Conservation (phyloP, 2,329 filamentous ascomycete species). For the Elsinoe fawcettii region DNA sequence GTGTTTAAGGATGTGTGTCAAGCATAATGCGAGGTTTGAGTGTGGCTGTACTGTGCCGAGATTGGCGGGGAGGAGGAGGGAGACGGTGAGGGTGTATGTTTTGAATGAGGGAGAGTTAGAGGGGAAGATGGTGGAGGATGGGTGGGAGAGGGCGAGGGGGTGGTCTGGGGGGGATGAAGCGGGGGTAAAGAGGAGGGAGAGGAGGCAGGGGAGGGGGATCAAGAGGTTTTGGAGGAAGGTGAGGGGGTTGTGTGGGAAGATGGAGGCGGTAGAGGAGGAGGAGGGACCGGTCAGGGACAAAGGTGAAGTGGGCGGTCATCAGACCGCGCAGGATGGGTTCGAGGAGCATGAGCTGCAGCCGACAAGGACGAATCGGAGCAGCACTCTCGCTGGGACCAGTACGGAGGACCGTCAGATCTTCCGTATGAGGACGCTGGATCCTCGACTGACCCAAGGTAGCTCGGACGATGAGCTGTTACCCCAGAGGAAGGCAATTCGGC, state of each 20-base stretch:
- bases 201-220: neutral
- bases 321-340: neutral
- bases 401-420: neutral
- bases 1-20: slow-evolving; percentile 2
- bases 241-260: neutral
- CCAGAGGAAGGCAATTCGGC: neutral
- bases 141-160: slow-evolving; percentile 4
- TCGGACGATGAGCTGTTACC: neutral
- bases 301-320: neutral
- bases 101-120: neutral
- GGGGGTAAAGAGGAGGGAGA: neutral
- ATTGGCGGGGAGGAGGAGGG: slow-evolving; percentile 1
- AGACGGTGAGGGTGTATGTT: neutral
- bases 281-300: neutral
- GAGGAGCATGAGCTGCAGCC: neutral
- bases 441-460: neutral
- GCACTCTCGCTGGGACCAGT: neutral
- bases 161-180: neutral
- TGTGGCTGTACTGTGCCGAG: slow-evolving; percentile 8
- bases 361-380: neutral
- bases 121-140: neutral
- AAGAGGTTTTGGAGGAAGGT: neutral
- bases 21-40: slow-evolving; percentile 4
- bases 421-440: neutral
- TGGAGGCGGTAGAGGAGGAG: too few relatives aligned